These are phyloP conservation scores for Beauveria rudraprayagi DNA, from an alignment of 2,329 filamentous ascomycete species.

Conservation along the genomic window DNA sequence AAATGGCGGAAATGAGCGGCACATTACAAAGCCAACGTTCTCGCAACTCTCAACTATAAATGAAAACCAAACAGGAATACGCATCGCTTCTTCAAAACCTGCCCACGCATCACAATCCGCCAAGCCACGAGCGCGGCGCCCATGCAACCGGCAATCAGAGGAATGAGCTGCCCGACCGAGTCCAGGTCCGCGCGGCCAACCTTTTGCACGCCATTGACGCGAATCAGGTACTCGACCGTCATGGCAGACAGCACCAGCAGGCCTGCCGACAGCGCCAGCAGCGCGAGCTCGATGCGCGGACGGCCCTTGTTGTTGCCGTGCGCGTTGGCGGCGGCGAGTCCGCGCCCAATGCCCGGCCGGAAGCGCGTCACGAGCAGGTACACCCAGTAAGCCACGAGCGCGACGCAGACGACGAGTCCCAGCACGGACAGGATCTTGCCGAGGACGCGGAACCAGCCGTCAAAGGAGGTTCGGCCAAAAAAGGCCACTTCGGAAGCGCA, in stretches of 20 bases:
- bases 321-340: neutral
- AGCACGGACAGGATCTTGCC: slow-evolving; percentile 14
- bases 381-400: slow-evolving; percentile 4
- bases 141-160: slow-evolving; percentile 17
- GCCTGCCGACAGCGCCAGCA: slow-evolving; percentile 15
- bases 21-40: neutral
- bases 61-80: slow-evolving; percentile 17
- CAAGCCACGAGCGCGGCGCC: slow-evolving; percentile 14
- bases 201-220: slow-evolving; percentile 12
- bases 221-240: slow-evolving; percentile 17
- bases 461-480: slow-evolving; percentile 13
- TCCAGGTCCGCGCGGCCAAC: slow-evolving; percentile 12
- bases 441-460: slow-evolving; percentile 16
- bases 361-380: slow-evolving; percentile 11
- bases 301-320: neutral
- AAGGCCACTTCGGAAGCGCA: slow-evolving; percentile 14
- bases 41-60: slow-evolving; percentile 9
- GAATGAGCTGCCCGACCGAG: slow-evolving; percentile 19
- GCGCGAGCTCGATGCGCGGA: slow-evolving; percentile 16
- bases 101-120: slow-evolving; percentile 15
- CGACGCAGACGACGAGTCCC: slow-evolving; percentile 15
- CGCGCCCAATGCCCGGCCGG: slow-evolving; percentile 9
- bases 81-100: slow-evolving; percentile 15
- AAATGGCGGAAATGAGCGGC: neutral
- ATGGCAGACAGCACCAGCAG: slow-evolving; percentile 15